Conservation (phyloP, 768 basidiomycete genomes). For the Coprinopsis marcescibilis region DNA sequence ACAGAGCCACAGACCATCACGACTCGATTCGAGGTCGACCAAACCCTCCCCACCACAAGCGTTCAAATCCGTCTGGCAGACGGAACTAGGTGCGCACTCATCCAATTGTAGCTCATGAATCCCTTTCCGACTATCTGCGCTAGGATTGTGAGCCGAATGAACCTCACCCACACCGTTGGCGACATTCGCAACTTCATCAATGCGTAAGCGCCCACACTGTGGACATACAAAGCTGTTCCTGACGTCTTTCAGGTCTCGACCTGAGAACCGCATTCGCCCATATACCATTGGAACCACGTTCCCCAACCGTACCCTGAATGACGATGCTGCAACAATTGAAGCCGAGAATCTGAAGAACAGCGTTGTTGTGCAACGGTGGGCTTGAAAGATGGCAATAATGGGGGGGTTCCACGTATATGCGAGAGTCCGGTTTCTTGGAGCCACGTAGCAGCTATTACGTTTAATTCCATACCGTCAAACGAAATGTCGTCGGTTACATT, state of each 20-base stretch:
- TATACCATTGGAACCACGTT: conserved; percentile 89
- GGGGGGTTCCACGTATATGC: not conserved
- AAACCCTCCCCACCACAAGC: conserved; percentile 75
- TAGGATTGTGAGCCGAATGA: conserved; percentile 83
- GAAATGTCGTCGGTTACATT: no score
- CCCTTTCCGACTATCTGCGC: not conserved
- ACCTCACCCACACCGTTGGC: conserved; percentile 81
- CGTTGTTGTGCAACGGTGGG: conserved; percentile 82
- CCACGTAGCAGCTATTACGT: no score
- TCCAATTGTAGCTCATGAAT: not conserved
- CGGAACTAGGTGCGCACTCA: conserved; percentile 63
- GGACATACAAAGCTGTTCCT: not conserved
- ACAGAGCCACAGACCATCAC: conserved; percentile 31
- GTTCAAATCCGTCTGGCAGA: conserved; percentile 89
- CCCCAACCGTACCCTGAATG: conserved; percentile 69
- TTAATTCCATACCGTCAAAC: no score
- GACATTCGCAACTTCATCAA: conserved; percentile 87
- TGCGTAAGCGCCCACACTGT: conserved; percentile 51
- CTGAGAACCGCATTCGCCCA: conserved; percentile 51
- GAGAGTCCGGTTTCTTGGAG: no score
- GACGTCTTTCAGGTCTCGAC: conserved; percentile 49
- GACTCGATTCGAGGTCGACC: conserved; percentile 77
- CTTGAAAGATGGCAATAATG: conserved; percentile 19
- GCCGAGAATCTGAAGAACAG: conserved; percentile 71
- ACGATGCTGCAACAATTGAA: conserved; percentile 61